phyloP scores from a whole-genome alignment of 116 monocot genomes.

The Posidonia oceanica region DNA sequence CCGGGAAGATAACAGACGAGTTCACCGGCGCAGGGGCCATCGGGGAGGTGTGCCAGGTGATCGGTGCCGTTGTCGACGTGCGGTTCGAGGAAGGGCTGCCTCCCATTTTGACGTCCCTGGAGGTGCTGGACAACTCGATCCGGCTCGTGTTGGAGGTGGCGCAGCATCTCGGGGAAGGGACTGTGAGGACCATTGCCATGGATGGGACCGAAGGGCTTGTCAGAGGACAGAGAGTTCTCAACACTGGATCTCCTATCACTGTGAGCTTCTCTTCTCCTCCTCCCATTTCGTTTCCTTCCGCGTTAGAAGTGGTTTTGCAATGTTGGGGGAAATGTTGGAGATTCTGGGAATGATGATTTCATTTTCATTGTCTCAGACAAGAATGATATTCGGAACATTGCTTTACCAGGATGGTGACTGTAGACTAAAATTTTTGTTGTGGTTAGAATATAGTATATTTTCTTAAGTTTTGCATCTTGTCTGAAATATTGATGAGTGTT shows the following conservation, averaged over 20 bases:
- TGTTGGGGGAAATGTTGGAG: no score
- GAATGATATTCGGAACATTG: no score
- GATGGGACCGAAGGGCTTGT: conserved; percentile 52
- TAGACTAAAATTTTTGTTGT: no score
- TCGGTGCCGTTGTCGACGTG: conserved; percentile 86
- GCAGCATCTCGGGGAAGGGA: conserved; percentile 63
- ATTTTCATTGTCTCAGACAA: background rate
- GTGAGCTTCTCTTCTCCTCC: conserved; percentile 10
- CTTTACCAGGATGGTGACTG: no score
- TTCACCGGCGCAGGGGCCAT: conserved; percentile 67
- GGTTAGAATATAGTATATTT: no score
- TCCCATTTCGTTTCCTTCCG: background rate
- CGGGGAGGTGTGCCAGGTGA: conserved; percentile 80
- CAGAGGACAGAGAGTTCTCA: conserved; percentile 53
- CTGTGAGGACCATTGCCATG: conserved; percentile 70
- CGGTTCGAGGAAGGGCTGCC: conserved; percentile 64
- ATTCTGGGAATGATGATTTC: background rate
- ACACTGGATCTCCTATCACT: conserved; percentile 70
- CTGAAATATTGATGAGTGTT: no score
- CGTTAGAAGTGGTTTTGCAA: no score
- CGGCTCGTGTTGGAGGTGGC: conserved; percentile 62
- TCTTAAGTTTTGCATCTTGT: no score
- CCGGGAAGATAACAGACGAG: conserved; percentile 79
- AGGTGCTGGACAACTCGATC: conserved; percentile 62
- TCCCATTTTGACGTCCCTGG: conserved; percentile 83